A percentile compares a stretch with the other conserved stretches of the same genome.
Conservation (phyloP, 768 basidiomycete species). For the Tulasnella sp. region DNA sequence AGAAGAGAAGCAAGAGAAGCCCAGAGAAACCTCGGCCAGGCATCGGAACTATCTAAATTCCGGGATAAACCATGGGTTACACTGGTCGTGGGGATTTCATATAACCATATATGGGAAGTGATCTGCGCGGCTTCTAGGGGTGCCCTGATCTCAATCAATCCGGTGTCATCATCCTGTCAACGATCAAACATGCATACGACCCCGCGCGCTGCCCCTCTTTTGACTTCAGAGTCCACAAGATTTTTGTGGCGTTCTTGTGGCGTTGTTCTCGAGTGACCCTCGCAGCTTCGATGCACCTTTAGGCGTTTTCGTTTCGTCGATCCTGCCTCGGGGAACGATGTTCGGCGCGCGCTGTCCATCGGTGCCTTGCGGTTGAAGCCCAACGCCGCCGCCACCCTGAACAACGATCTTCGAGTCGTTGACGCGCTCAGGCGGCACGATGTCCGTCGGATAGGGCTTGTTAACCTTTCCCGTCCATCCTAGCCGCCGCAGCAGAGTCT, state of each 20-base stretch:
- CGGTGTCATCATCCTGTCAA: no score
- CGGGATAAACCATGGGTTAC: background rate
- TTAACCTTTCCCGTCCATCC: background rate
- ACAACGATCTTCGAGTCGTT: background rate
- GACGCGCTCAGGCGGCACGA: background rate
- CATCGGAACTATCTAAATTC: background rate
- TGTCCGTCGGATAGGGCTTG: background rate
- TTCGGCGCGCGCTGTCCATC: background rate
- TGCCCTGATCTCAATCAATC: background rate
- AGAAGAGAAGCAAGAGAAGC: background rate
- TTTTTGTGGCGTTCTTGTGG: background rate
- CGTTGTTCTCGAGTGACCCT: background rate
- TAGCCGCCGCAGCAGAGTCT: background rate
- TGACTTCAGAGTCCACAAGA: background rate
- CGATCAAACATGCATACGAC: background rate
- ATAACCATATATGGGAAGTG: constrained; percentile 9
- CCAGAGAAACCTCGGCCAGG: background rate
- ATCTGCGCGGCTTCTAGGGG: background rate
- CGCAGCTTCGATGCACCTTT: background rate
- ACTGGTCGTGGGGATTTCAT: background rate
- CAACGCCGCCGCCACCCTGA: background rate
- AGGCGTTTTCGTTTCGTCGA: background rate
- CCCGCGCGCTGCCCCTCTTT: background rate
- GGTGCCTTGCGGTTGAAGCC: background rate
- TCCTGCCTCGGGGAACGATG: background rate